A percentile compares a stretch with the other conserved stretches of the same genome.
Conservation (phyloP, 768 basidiomycete genomes). For the Saitozyma sp. region DNA sequence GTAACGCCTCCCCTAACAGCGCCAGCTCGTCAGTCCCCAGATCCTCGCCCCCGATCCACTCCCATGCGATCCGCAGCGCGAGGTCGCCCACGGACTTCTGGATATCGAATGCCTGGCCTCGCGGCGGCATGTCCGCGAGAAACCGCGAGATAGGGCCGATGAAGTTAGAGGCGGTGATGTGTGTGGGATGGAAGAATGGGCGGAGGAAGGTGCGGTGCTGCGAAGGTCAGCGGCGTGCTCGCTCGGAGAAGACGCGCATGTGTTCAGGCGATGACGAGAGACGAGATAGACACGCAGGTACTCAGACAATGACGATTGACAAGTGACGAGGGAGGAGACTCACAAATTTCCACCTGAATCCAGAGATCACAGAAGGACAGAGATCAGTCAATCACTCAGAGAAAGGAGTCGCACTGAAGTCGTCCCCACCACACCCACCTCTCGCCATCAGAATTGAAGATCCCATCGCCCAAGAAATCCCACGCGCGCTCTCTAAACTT, state of each 20-base stretch:
- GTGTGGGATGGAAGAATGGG: conserved; percentile 45
- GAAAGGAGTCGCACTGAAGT: background rate
- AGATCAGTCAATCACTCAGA: background rate
- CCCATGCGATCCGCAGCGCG: conserved; percentile 34
- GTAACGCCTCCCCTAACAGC: conserved; percentile 27
- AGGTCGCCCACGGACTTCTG: conserved; percentile 29
- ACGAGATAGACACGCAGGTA: too few relatives aligned
- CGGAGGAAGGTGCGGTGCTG: conserved; percentile 45
- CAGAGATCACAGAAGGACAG: background rate
- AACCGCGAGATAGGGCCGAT: conserved; percentile 16
- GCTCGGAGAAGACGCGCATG: background rate
- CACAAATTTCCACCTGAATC: conserved; percentile 40
- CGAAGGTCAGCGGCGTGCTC: background rate
- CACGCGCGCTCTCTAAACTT: conserved; percentile 39
- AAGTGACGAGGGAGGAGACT: conserved; percentile 1
- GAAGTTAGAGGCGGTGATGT: conserved; percentile 35
- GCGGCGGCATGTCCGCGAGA: conserved; percentile 12
- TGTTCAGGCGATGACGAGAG: too few relatives aligned
- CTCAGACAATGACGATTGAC: too few relatives aligned
- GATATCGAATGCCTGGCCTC: conserved; percentile 30
- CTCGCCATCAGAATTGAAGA: conserved; percentile 50
- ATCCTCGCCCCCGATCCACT: conserved; percentile 42
- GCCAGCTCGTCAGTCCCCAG: conserved; percentile 8
- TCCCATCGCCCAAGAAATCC: conserved; percentile 49
- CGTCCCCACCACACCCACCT: background rate